Evolutionary conservation across 1,284 basidiomycete genomes (phyloP), one percentile per base, ranked within the genome.

Genomic region (Singerocomus rubriflavus): DNA sequence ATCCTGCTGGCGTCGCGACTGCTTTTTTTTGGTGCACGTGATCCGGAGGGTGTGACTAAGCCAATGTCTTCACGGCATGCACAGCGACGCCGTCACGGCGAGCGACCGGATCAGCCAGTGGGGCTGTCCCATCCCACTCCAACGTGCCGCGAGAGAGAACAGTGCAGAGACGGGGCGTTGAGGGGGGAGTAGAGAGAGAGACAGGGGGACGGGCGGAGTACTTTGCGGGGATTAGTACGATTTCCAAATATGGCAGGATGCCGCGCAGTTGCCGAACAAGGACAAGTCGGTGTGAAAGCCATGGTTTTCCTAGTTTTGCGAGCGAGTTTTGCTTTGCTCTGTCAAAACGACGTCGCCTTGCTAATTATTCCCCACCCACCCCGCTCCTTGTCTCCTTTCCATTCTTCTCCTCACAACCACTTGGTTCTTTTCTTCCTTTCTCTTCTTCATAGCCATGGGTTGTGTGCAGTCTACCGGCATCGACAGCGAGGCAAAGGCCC

Each of bases 401-500:
- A 27, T 36, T 62, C 46, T n/a, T 25, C 40, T 29, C 47, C n/a
- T 33, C 40, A 29, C 7, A 21, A 21, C 21, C 31, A 55, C 58
- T 57, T 55, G 13, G 4, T 6, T 34, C 9, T 37, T 56, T 54
- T 57, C 9, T 46, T 38, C 7, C 13, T 48, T 27, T 16, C 39
- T 31, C 12, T 37, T 26, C 44, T 0, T 38, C 32, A 37, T 16
- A n/a, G 26, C 44, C 50, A 90, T 90, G 88, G 87, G 88, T 72
- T 90, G 88, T 62, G 81, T 81, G 25, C 83, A 87, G 67, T 87
- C 84, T 48, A 73, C 84, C 35, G 77, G 75, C 52, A 72, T 85
- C 60, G 86, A 90, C 65, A 82, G 83, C 58, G 85, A 88, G 75
- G 88, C 88, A 55, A 90, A 86, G 73, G 86, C 87, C 69, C 85